Percentiles rank a stretch among this genome's conserved stretches.
These are phyloP conservation scores for Halophytophthora batemanensis DNA, from an alignment of 352 stramenopile genomes.

Conservation along the genomic window DNA sequence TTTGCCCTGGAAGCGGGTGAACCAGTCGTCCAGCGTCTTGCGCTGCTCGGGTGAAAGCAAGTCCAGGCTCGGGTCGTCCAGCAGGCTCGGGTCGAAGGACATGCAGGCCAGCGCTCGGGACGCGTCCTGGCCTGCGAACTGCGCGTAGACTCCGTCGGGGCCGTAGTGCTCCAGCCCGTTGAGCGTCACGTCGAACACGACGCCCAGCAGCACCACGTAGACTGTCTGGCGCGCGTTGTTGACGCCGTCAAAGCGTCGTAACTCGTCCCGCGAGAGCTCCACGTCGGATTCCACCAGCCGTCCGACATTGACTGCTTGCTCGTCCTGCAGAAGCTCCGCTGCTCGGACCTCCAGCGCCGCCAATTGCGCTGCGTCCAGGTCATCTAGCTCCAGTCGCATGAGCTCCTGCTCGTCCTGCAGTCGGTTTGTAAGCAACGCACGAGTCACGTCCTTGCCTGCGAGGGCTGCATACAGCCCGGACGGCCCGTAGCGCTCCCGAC, in stretches of 20 bases:
- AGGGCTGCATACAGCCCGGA: slow-evolving; percentile 85
- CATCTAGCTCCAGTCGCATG: slow-evolving; percentile 41
- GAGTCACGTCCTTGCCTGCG: slow-evolving; percentile 89
- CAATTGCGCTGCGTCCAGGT: slow-evolving; percentile 30
- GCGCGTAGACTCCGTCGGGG: slow-evolving; percentile 85
- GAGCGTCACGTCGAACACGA: slow-evolving; percentile 93
- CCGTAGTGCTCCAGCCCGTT: slow-evolving; percentile 91
- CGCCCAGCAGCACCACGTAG: slow-evolving; percentile 85
- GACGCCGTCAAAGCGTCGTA: slow-evolving; percentile 72
- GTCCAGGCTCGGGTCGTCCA: slow-evolving; percentile 78
- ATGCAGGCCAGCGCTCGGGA: slow-evolving; percentile 92
- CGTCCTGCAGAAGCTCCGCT: slow-evolving; percentile 73
- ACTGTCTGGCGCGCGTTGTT: slow-evolving; percentile 68
- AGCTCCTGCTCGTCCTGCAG: slow-evolving; percentile 73
- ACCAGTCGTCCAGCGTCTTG: slow-evolving; percentile 92
- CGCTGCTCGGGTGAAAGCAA: slow-evolving; percentile 86
- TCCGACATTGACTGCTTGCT: slow-evolving; percentile 89
- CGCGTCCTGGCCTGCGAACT: slow-evolving; percentile 93
- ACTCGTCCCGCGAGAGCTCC: slow-evolving; percentile 47
- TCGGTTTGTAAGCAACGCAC: slow-evolving; percentile 83
- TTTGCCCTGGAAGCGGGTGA: slow-evolving; percentile 89
- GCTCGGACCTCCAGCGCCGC: slow-evolving; percentile 70
- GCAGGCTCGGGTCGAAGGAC: slow-evolving; percentile 90
- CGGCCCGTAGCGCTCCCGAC: slow-evolving; percentile 87
- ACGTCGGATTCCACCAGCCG: slow-evolving; percentile 63